Evolutionary conservation across 148 eudicot genomes (phyloP).

Genomic region (Polygonum maritimum): DNA sequence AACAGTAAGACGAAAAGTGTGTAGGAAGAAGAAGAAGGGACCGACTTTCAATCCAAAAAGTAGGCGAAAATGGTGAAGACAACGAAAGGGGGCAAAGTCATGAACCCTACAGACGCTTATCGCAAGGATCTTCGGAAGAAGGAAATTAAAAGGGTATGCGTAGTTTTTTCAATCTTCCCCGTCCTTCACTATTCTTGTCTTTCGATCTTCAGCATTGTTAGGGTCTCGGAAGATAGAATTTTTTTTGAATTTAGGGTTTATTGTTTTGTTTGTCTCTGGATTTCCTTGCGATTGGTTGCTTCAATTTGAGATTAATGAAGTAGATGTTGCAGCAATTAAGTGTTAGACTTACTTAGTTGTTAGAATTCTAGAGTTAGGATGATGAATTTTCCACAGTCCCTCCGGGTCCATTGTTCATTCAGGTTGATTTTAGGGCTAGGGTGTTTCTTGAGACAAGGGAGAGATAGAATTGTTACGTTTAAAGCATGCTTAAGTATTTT

Average conservation of each 20-base stretch:
- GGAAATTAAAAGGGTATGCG: constrained; percentile 72
- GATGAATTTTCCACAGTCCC: not conserved
- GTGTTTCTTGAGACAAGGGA: not conserved
- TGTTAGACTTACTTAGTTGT: not conserved
- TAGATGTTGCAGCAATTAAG: not conserved
- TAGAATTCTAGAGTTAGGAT: not conserved
- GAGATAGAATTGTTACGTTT: not conserved
- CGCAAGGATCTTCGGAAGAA: constrained; percentile 89
- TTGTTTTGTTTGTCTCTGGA: not conserved
- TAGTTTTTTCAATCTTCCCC: not conserved
- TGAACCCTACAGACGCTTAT: constrained; percentile 97
- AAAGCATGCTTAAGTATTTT: not conserved
- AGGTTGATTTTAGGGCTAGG: not conserved
- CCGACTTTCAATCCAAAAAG: not conserved
- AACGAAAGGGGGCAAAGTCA: constrained; percentile 86
- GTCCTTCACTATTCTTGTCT: not conserved
- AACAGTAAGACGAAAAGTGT: not conserved
- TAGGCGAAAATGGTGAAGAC: constrained; percentile 66
- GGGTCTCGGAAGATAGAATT: not conserved
- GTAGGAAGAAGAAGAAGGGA: not conserved
- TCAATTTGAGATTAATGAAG: not conserved
- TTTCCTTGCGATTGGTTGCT: not conserved
- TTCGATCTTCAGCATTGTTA: not conserved
- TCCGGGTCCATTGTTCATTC: not conserved
- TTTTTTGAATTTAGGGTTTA: not conserved